Percentiles rank a stretch among this genome's conserved stretches.
These are phyloP conservation scores for Diplocarpon mali DNA, from an alignment of 2,329 filamentous ascomycete genomes.

Conservation along the genomic window DNA sequence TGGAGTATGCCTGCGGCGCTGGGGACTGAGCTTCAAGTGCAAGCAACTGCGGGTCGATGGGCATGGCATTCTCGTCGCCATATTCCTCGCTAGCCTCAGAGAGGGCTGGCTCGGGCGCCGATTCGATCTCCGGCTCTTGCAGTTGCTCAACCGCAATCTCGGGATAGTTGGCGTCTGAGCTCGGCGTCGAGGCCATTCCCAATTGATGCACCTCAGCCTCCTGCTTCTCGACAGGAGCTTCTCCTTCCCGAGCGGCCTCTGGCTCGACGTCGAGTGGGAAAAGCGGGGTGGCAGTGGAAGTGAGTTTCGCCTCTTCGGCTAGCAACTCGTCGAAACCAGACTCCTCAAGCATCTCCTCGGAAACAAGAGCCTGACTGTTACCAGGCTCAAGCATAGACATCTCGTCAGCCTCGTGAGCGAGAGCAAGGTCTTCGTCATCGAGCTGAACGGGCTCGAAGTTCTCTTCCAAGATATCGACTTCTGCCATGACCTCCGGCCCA, in stretches of 20 bases:
- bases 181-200: too few species aligned
- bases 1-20: constrained; percentile 27
- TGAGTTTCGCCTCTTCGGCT: neutral
- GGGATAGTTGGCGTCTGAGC: neutral
- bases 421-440: constrained; percentile 45
- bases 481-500: constrained; percentile 26
- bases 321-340: neutral
- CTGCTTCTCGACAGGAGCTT: too few species aligned
- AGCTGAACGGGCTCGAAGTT: constrained; percentile 36
- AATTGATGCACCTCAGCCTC: too few species aligned
- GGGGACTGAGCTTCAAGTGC: constrained; percentile 33
- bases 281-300: neutral
- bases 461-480: constrained; percentile 25
- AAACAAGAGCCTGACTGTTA: constrained; percentile 12
- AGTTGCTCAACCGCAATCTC: neutral
- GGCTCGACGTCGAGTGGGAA: neutral
- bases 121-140: constrained; percentile 2
- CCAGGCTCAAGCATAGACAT: constrained; percentile 43
- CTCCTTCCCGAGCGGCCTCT: too few species aligned
- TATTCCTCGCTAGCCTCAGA: constrained; percentile 57
- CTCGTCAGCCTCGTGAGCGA: constrained; percentile 47
- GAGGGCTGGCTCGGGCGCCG: constrained; percentile 33
- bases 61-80: constrained; percentile 53
- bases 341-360: constrained; percentile 7
- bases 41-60: constrained; percentile 40